Conservation (phyloP, 805 yeast genomes). For the Pichia exigua region DNA sequence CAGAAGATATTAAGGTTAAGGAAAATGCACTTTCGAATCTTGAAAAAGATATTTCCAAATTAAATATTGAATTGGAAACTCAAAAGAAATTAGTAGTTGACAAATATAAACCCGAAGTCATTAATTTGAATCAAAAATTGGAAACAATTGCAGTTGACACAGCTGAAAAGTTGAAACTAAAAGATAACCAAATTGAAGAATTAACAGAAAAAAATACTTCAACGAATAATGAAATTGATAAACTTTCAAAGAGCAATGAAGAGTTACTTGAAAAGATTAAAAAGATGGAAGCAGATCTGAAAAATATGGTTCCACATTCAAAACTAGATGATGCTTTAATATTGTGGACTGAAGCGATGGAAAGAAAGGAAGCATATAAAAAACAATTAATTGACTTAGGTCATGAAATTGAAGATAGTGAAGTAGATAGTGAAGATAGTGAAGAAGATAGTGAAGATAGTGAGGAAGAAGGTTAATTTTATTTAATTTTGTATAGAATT, state of each 20-base stretch:
- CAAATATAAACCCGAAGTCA: background rate
- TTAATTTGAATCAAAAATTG: background rate
- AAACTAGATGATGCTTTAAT: slow-evolving; percentile 12
- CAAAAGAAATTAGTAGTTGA: background rate
- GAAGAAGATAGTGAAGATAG: slow-evolving; percentile 6
- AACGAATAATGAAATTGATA: background rate
- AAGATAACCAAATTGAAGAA: background rate
- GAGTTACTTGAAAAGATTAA: background rate
- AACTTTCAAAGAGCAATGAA: background rate
- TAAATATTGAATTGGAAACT: background rate
- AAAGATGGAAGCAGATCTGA: slow-evolving; percentile 3
- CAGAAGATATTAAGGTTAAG: background rate
- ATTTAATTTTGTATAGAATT: no score
- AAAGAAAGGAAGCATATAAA: slow-evolving; percentile 9
- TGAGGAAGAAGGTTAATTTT: slow-evolving; percentile 3
- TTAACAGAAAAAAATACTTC: background rate
- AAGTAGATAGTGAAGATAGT: slow-evolving; percentile 6
- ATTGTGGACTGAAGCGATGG: slow-evolving; percentile 11
- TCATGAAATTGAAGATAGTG: slow-evolving; percentile 5
- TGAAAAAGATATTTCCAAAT: background rate
- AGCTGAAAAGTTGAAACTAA: background rate
- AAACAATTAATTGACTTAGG: slow-evolving; percentile 4
- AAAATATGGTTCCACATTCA: slow-evolving; percentile 2
- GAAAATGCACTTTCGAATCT: background rate
- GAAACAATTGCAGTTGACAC: background rate